Evolutionary conservation across 768 basidiomycete species (phyloP), one percentile per base, ranked within the genome.

Genomic region (Pilatotrama ljubarskyi): DNA sequence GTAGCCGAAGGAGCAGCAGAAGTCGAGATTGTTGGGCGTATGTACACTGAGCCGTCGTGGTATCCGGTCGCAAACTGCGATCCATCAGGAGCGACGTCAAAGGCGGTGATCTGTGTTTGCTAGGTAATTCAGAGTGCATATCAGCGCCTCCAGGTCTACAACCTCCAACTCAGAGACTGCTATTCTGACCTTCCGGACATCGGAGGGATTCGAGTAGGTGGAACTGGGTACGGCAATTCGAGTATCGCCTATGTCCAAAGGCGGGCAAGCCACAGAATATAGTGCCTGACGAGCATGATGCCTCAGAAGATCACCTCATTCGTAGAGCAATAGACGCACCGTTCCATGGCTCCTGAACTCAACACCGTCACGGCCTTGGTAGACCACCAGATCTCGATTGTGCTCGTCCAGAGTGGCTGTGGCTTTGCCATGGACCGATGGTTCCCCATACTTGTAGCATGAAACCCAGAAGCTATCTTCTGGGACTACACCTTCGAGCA

Each of bases 391-490:
- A 66, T 82, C 74, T 8, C 82, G 74, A 59, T 86, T 78, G 13
- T 72, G 72, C n/a, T 83, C 81, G 63, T 85, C 81, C 26, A 86
- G 74, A 42, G 76, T 70, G 4, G 83, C 80, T 24, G 74, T 72
- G 22, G 88, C 77, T 72, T 85, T 87, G 0, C 85, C 84, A 67
- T 93, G 90, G 0, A 88, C 80, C 8, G 84, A 84, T 18, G 76
- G 72, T 58, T 78, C 74, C 3, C 76, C 77, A 0, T 70, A 44
- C 58, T 81, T 78, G 75, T 92, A 92, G 68, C 85, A 87, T 3
- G 90, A 91, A 2, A 91, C 72, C 89, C 89, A 93, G 69, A 88
- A 82, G 58, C 79, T 80, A 59, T 92, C 90, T 4, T 69, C 72
- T 0, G 82, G 77, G 0, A 88, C 74, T 2, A 82, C 59, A 0